Evolutionary conservation across 2,329 filamentous ascomycete species (phyloP), one percentile per base, ranked within the genome.

Genomic region (Aureobasidium sp.): DNA sequence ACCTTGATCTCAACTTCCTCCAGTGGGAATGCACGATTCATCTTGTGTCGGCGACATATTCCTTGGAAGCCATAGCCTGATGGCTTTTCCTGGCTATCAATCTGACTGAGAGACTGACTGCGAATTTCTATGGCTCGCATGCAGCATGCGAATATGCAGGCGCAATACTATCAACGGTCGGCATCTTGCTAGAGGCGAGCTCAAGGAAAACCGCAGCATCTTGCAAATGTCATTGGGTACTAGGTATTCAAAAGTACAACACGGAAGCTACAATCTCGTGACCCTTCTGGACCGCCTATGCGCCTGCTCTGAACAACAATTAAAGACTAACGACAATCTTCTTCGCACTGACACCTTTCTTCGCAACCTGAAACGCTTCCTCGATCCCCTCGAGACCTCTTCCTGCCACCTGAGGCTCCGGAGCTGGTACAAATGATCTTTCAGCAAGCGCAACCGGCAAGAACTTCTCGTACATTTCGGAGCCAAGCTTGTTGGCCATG

Each of bases 371-470:
- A 6, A 65, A 44, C 24, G 65, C 69, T 10, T 62, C 63, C 51
- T 71, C 67, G 4, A 69, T 24, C 4, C 39, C 53, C 34, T 68
- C 67, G 24, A 71, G 57, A 0, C 68, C 69, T 48, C 66, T 62
- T 0, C 66, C 69, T 20, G 65, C 59, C 5, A 70, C 64, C 47
- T 67, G 59, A 12, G 68, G 43, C 17, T 63, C 60, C 26, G 65
- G 73, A 13, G 72, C 69, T 46, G 68, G 64, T 62, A 69, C 65
- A 63, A 73, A 71, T 56, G 66, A 67, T 0, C 72, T 72, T 17
- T 69, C 63, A 24, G 68, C 71, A 61, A 79, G 61, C 1, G 76
- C 77, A 9, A 64, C 46, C 0, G 71, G 69, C 51, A 77, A 24
- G 36, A 61, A 64, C 24, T 59, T 36, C 24, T 41, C 43, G 8